Base-by-base conservation (phyloP, 1,139 yeast genomes). In the Sugiyamaella neomexicana region DNA sequence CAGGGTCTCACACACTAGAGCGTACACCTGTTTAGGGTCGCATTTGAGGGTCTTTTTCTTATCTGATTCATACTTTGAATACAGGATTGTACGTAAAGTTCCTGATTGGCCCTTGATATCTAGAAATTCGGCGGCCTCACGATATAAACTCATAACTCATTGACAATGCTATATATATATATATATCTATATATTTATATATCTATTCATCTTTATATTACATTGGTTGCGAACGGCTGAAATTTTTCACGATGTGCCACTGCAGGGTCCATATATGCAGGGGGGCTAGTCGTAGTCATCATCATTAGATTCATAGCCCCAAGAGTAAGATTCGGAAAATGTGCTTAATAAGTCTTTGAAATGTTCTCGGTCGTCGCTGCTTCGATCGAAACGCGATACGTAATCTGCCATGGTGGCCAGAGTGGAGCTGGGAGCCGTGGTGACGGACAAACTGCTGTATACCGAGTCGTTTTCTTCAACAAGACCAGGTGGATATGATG, bases 1-100 rank as follows among this genome's bases (percentile, higher is more conserved):
- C 64, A 89, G 73, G 0, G 96, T 83, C 7, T 95, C 87, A 32
- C 83, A 78, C 16, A 89, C 90, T 42, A 91, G 73, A 0, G 98
- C 98, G 73, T 78, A 89, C 2, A 91, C 73, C 66, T 90, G 97
- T 63, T 87, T 87, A 0, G 97, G 95, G 54, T 83, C 79, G 1
- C 83, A 74, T 63, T 78, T 75, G 54, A 82, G 68, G 56, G 74
- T 74, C 52, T 74, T 72, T 37, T 71, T 69, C 10, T 46, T 47
- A 31, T 50, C 46, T 4, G 41, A 47, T 54, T 74, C 76, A 34
- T 80, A 72, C 7, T 77, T 81, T 53, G 78, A 80, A 70, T 89
- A 86, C 31, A 89, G 82, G 25, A 91, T 74, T 31, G 80, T 78
- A 63, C 85, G 89, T 45, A 89, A 72, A 12, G 93, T 82, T 0